These are phyloP conservation scores for Podospora pseudocomata DNA, from an alignment of 495 filamentous ascomycete species.

Conservation along the genomic window DNA sequence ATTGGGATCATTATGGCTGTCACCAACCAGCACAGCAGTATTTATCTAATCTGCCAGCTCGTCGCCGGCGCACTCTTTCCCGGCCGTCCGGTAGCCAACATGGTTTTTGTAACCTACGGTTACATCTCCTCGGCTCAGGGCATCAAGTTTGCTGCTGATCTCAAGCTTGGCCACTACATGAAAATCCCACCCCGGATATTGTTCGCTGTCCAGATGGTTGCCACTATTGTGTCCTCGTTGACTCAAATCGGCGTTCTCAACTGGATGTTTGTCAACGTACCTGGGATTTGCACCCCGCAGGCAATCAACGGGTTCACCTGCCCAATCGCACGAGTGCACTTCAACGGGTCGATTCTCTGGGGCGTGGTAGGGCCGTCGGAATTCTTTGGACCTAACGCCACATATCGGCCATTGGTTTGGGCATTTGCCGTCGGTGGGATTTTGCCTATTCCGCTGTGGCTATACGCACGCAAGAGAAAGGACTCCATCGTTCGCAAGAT, in stretches of 20 bases:
- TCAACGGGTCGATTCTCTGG: slow-evolving; percentile 87
- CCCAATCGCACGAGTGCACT: slow-evolving; percentile 82
- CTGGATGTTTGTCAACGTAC: slow-evolving; percentile 82
- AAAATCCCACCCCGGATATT: slow-evolving; percentile 82
- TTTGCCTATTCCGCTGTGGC: slow-evolving; percentile 64
- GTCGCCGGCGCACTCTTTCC: slow-evolving; percentile 76
- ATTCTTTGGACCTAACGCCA: slow-evolving; percentile 70
- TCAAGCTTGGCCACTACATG: slow-evolving; percentile 91
- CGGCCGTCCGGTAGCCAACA: slow-evolving; percentile 78
- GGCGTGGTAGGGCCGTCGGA: slow-evolving; percentile 75
- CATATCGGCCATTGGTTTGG: slow-evolving; percentile 69
- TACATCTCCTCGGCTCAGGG: slow-evolving; percentile 80
- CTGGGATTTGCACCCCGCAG: slow-evolving; percentile 68
- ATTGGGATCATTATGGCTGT: slow-evolving; percentile 85
- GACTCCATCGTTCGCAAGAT: slow-evolving; percentile 58
- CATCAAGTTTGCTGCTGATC: slow-evolving; percentile 79
- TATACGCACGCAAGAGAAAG: slow-evolving; percentile 49
- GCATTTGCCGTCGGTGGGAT: slow-evolving; percentile 72
- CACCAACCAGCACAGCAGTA: slow-evolving; percentile 75
- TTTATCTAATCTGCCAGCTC: slow-evolving; percentile 79
- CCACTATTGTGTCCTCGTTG: slow-evolving; percentile 71
- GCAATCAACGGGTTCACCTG: slow-evolving; percentile 85
- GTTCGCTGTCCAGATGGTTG: slow-evolving; percentile 76
- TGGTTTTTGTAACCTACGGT: slow-evolving; percentile 85
- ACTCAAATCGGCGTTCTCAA: slow-evolving; percentile 81